Evolutionary conservation across 257 asterid genomes (phyloP).

Genomic region (Penstemon barbatus): DNA sequence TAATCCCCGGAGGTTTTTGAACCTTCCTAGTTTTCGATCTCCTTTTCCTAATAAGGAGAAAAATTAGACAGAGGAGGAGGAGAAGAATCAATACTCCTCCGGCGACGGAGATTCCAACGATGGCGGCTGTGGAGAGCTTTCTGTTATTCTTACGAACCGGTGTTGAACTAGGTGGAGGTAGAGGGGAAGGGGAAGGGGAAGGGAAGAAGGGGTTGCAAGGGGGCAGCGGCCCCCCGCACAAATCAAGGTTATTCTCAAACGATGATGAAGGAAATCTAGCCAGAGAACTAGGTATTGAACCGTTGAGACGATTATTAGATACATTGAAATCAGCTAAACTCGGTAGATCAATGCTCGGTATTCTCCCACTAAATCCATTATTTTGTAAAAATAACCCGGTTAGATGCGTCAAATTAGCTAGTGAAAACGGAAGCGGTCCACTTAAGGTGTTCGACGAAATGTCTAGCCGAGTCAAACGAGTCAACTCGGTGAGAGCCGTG

Average conservation of each 20-base stretch:
- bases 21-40: slow-evolving; percentile 27
- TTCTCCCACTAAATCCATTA: slow-evolving; percentile 63
- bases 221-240: slow-evolving; percentile 83
- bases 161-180: slow-evolving; percentile 21
- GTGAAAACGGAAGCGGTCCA: slow-evolving; percentile 75
- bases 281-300: slow-evolving; percentile 71
- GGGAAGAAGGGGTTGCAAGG: slow-evolving; percentile 89
- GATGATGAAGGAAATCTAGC: slow-evolving; percentile 58
- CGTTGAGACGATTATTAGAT: slow-evolving; percentile 70
- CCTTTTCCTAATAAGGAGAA: slow-evolving; percentile 45
- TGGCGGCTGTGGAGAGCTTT: slow-evolving; percentile 69
- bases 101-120: slow-evolving; percentile 63
- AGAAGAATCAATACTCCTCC: slow-evolving; percentile 50
- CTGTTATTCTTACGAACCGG: slow-evolving; percentile 18
- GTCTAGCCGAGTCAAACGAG: slow-evolving; percentile 72
- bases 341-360: slow-evolving; percentile 70
- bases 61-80: slow-evolving; percentile 45
- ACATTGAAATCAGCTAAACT: slow-evolving; percentile 53
- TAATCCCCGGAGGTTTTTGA: slow-evolving; percentile 47
- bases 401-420: slow-evolving; percentile 66
- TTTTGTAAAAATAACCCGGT: slow-evolving; percentile 66
- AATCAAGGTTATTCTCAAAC: slow-evolving; percentile 62
- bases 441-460: slow-evolving; percentile 72
- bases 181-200: slow-evolving; percentile 72
- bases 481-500: slow-evolving; percentile 49